phyloP scores from a whole-genome alignment of 306 rosid species.

The Malus orientalis region DNA sequence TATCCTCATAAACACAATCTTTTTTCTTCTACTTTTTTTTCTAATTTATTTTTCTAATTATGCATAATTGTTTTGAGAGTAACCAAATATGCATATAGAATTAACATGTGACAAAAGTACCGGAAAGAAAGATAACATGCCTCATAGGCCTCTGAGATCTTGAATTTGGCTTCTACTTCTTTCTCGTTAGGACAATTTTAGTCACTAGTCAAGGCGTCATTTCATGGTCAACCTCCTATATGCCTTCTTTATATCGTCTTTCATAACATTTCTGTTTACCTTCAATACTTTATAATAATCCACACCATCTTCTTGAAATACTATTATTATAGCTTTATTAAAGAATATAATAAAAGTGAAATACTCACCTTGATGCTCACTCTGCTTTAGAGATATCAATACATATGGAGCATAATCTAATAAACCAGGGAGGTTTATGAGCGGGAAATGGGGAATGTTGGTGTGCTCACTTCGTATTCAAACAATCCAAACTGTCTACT shows the following conservation, averaged over 20 bases:
- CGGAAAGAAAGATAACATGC: slow-evolving; percentile 28
- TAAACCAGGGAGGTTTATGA: no score
- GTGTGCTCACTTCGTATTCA: no score
- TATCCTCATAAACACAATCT: slow-evolving; percentile 33
- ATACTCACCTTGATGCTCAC: no score
- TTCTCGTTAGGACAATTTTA: slow-evolving; percentile 69
- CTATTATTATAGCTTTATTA: not conserved
- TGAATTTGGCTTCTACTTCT: slow-evolving; percentile 95
- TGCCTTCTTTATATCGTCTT: slow-evolving; percentile 83
- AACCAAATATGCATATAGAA: not conserved
- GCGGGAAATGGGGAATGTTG: no score
- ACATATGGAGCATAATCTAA: no score
- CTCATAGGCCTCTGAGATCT: slow-evolving; percentile 92
- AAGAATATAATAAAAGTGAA: no score
- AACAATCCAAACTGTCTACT: no score
- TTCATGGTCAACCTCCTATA: slow-evolving; percentile 85
- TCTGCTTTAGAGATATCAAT: no score
- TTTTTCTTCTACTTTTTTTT: no score
- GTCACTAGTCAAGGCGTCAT: slow-evolving; percentile 96
- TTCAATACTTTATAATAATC: slow-evolving; percentile 82
- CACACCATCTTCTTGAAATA: slow-evolving; percentile 42
- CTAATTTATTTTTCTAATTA: no score
- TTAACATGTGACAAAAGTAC: not conserved
- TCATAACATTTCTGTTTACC: slow-evolving; percentile 62
- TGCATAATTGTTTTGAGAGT: no score